Percentiles rank a stretch among this genome's conserved stretches.
These are phyloP conservation scores for Agaricus blazei DNA, from an alignment of 768 basidiomycete genomes.

Conservation along the genomic window DNA sequence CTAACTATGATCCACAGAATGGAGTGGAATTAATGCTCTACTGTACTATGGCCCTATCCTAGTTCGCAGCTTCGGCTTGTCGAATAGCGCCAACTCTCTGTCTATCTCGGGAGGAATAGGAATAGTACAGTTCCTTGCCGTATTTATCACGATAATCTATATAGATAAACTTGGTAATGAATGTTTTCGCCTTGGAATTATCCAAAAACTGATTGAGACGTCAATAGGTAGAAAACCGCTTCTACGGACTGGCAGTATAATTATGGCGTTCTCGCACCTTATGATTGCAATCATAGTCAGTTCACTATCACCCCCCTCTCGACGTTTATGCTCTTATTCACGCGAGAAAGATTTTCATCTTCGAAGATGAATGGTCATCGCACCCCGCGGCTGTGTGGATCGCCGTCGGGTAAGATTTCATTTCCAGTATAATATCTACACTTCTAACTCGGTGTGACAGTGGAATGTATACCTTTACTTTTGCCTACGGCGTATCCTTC, in stretches of 20 bases:
- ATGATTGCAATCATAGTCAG: conserved; percentile 59
- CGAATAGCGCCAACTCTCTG: conserved; percentile 53
- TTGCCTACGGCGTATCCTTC: conserved; percentile 70
- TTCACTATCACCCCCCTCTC: not conserved
- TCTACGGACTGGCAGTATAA: conserved; percentile 55
- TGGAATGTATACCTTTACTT: conserved; percentile 70
- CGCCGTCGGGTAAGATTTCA: conserved; percentile 51
- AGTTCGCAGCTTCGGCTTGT: conserved; percentile 57
- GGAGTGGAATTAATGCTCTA: conserved; percentile 84
- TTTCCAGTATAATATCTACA: not conserved
- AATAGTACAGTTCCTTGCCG: conserved; percentile 72
- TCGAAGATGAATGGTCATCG: conserved; percentile 50
- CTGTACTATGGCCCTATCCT: conserved; percentile 80
- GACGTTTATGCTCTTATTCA: not conserved
- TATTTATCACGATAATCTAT: conserved; percentile 65
- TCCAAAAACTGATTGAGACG: too few relatives aligned
- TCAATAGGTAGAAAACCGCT: conserved; percentile 57
- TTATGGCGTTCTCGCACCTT: conserved; percentile 64
- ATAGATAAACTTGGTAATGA: conserved; percentile 58
- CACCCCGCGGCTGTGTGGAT: conserved; percentile 60
- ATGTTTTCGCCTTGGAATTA: conserved; percentile 7
- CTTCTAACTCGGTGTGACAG: conserved; percentile 15
- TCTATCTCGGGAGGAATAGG: conserved; percentile 77
- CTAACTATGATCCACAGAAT: conserved; percentile 43
- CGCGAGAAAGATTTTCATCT: conserved; percentile 37